Conservation (phyloP, 148 eudicot genomes). For the Dianthus caryophyllus region DNA sequence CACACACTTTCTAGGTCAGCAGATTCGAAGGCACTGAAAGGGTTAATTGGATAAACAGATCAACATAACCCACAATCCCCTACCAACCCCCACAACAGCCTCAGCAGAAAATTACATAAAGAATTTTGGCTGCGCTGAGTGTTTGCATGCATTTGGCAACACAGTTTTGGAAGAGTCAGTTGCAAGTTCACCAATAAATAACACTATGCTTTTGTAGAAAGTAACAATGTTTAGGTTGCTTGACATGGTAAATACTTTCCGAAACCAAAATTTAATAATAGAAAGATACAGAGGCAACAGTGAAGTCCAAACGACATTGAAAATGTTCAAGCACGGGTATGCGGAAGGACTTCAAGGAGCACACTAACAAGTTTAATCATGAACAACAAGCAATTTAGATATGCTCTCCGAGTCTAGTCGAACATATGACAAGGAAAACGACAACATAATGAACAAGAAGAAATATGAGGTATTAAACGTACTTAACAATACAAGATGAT, state of each 20-base stretch:
- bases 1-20: background rate
- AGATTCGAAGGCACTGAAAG: background rate
- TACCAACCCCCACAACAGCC: background rate
- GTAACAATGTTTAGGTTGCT: no score
- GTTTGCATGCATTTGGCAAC: no score
- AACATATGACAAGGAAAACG: background rate
- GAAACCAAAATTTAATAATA: no score
- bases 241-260: no score
- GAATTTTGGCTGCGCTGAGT: no score
- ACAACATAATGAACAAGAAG: background rate
- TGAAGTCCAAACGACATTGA: background rate
- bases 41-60: background rate
- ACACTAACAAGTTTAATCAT: background rate
- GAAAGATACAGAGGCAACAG: no score
- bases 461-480: no score
- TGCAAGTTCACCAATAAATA: no score
- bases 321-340: background rate
- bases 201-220: no score
- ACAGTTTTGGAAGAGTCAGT: no score
- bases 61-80: background rate
- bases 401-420: background rate
- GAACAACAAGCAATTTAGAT: background rate
- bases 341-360: background rate
- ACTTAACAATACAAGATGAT: background rate
- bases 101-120: background rate